Evolutionary conservation across 768 basidiomycete genomes (phyloP), one percentile per base, ranked within the genome.

Genomic region (Boletus sp.): DNA sequence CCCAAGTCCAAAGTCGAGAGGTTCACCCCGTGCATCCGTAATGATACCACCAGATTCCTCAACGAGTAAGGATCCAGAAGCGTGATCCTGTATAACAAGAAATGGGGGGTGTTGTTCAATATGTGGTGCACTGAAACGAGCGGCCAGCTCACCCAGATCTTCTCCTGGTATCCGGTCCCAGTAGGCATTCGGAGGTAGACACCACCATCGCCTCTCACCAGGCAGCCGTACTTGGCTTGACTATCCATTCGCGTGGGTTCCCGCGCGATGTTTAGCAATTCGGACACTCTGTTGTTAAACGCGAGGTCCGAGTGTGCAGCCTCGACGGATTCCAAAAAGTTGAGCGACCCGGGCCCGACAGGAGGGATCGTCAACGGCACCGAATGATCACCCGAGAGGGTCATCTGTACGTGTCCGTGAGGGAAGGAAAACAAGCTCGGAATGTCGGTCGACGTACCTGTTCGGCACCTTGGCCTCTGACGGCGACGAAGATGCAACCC

Each of bases 211-310:
- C 95, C 93, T 39, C 95, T 76, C 5, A 85, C 84, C 14, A 98
- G 81, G 64, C 86, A 85, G 30, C 87, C 83, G 61, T 98, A 98
- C 73, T 98, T 99, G 2, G 94, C 93, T 70, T 98, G 95, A 67
- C 88, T 91, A 69, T 98, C 96, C 94, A 98, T 97, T 19, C 92
- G 79, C 15, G 84, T 76, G 9, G 90, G 85, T 0, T 79, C 67
- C 2, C 80, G 74, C 17, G 83, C 83, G 51, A 97, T 79, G 2
- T 79, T 79, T 25, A 98, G 75, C 5, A 85, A 61, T 32, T 79
- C 64, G 0, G 89, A 84, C 34, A 98, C 87, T 21, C 78, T 79
- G 33, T 83, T 82, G 65, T 88, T 93, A 70, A 93, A 88, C 3
- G 84, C 83, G 56, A 94, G 90, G n/a, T 93, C 89, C 1, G 91